These are phyloP conservation scores for Venturia effusa DNA, from an alignment of 2,329 filamentous ascomycete species.

Conservation along the genomic window DNA sequence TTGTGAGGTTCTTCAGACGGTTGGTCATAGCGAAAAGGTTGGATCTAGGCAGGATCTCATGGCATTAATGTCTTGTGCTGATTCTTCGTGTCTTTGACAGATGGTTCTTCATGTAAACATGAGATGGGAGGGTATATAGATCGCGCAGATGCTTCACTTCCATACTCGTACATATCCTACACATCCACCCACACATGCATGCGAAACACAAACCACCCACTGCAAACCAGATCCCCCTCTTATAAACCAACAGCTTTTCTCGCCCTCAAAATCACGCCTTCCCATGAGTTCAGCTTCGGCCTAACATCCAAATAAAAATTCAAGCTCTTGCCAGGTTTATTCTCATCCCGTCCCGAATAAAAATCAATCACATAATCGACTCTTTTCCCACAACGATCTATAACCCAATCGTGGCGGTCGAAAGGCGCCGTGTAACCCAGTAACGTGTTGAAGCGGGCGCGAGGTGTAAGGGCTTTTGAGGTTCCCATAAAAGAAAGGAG, in stretches of 20 bases:
- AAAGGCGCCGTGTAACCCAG: conserved; percentile 88
- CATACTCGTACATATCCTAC: neutral
- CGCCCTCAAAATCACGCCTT: conserved; percentile 48
- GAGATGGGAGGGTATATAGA: neutral
- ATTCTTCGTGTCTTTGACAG: neutral
- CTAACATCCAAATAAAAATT: conserved; percentile 56
- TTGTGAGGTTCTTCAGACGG: too few species aligned
- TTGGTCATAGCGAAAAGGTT: too few species aligned
- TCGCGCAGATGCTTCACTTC: neutral
- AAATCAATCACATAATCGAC: conserved; percentile 98
- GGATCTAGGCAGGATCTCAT: too few species aligned
- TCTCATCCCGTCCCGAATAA: conserved; percentile 60
- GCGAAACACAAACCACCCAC: neutral
- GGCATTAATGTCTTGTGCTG: too few species aligned
- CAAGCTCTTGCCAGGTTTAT: conserved; percentile 34
- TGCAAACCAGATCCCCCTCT: neutral
- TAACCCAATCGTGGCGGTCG: conserved; percentile 93
- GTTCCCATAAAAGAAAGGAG: conserved; percentile 74
- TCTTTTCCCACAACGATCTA: conserved; percentile 76
- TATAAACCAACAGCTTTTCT: conserved; percentile 31
- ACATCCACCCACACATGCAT: neutral
- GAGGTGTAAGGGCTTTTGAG: conserved; percentile 57
- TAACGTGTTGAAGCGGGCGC: conserved; percentile 69
- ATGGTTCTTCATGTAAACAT: neutral
- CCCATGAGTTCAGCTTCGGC: conserved; percentile 53